These are phyloP conservation scores for Xylaria digitata DNA, from an alignment of 2,329 filamentous ascomycete genomes.

Conservation along the genomic window DNA sequence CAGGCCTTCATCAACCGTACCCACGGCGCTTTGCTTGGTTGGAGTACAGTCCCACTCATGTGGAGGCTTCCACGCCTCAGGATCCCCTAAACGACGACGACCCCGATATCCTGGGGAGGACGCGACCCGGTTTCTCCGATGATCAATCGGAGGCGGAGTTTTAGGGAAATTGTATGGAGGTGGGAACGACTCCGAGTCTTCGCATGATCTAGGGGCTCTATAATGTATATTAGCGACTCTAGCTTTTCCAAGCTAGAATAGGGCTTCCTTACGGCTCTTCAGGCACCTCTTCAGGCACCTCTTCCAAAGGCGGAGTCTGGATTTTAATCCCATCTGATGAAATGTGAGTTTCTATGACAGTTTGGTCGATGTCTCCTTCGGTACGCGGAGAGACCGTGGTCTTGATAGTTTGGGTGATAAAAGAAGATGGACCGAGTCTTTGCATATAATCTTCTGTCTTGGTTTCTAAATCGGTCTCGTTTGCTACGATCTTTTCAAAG, in stretches of 20 bases:
- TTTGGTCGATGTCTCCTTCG: constrained; percentile 51
- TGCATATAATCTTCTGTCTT: constrained; percentile 53
- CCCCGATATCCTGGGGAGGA: constrained; percentile 44
- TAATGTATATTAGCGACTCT: constrained; percentile 14
- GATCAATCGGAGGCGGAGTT: constrained; percentile 41
- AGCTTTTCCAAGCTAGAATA: background rate
- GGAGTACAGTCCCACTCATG: constrained; percentile 56
- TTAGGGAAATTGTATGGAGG: constrained; percentile 41
- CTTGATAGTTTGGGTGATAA: constrained; percentile 56
- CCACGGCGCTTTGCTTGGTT: constrained; percentile 40
- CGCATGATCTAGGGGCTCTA: constrained; percentile 37
- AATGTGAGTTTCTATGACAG: constrained; percentile 54
- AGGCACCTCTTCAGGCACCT: constrained; percentile 48
- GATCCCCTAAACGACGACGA: constrained; percentile 50
- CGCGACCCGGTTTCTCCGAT: constrained; percentile 35
- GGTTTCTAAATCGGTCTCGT: constrained; percentile 47
- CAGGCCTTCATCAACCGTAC: constrained; percentile 41
- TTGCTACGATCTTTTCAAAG: constrained; percentile 50
- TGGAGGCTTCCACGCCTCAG: constrained; percentile 59
- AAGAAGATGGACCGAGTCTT: constrained; percentile 56
- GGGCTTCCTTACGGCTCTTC: constrained; percentile 46
- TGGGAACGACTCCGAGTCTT: constrained; percentile 41
- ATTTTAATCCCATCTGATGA: constrained; percentile 47
- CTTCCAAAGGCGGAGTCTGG: constrained; percentile 47
- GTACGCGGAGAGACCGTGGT: constrained; percentile 52